Conservation (phyloP, 2,329 filamentous ascomycete species). For the Alternaria metachromatica region DNA sequence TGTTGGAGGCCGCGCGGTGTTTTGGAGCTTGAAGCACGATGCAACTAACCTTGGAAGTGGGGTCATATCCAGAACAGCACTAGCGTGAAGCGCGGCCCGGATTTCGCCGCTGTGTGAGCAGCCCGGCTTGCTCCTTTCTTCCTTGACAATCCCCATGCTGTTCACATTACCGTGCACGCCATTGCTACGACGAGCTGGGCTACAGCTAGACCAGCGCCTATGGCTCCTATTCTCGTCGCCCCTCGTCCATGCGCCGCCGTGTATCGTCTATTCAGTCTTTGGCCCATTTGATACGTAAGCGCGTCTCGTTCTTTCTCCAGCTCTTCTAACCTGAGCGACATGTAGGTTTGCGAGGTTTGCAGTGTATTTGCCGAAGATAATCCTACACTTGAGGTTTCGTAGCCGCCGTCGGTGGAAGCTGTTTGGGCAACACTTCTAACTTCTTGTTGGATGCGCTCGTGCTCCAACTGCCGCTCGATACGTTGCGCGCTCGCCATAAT, state of each 20-base stretch:
- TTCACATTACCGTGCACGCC: conserved; percentile 21
- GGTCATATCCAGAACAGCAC: neutral
- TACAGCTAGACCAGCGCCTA: conserved; percentile 12
- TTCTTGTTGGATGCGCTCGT: neutral
- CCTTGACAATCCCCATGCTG: neutral
- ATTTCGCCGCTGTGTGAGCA: neutral
- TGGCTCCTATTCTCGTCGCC: conserved; percentile 2
- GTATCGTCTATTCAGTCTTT: neutral
- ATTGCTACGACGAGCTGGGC: conserved; percentile 19
- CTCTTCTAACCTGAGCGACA: neutral
- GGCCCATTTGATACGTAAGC: neutral
- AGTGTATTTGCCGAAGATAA: neutral
- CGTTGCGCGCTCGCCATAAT: neutral
- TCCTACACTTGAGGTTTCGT: neutral
- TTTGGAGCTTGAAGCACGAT: neutral
- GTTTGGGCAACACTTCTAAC: neutral
- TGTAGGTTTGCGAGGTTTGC: neutral
- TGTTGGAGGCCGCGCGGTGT: neutral
- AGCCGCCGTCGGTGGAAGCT: neutral
- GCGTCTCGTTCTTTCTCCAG: neutral
- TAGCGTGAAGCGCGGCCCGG: neutral
- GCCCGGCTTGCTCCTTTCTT: neutral
- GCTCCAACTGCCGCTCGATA: neutral
- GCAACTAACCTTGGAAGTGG: too few species aligned
- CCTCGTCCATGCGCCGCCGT: neutral